phyloP scores from a whole-genome alignment of 148 eudicot species.

The Rhododendron kiyosumense region DNA sequence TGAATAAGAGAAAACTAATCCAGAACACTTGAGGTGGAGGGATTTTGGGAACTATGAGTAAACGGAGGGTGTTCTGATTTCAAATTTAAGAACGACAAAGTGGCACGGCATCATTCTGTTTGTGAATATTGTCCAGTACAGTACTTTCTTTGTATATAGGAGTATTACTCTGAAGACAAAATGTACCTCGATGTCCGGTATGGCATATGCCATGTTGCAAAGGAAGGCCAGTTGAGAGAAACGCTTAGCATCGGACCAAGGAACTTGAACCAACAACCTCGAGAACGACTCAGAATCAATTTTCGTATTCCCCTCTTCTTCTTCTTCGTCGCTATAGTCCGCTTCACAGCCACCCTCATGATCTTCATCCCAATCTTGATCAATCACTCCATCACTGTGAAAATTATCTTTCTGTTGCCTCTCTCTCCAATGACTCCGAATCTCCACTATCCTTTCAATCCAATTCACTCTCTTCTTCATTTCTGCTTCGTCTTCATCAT shows the following conservation, averaged over 20 bases:
- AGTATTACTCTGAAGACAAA: not conserved
- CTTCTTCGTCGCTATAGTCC: conserved; percentile 43
- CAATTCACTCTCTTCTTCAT: conserved; percentile 43
- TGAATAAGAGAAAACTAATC: not conserved
- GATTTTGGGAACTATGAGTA: not conserved
- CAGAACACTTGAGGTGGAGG: not conserved
- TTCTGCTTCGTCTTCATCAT: conserved; percentile 13
- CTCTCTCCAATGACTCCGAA: conserved; percentile 44
- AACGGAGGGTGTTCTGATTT: not conserved
- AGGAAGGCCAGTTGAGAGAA: conserved; percentile 64
- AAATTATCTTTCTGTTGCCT: conserved; percentile 26
- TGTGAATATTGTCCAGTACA: not conserved
- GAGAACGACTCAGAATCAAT: conserved; percentile 44
- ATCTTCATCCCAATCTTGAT: conserved; percentile 26
- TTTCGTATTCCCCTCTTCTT: conserved; percentile 17
- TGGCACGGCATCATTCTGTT: not conserved
- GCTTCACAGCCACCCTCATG: conserved; percentile 49
- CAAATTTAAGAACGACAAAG: not conserved
- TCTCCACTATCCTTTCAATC: conserved; percentile 55
- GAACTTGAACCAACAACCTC: conserved; percentile 36
- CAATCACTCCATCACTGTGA: conserved; percentile 13
- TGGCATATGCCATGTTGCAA: conserved; percentile 71
- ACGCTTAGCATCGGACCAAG: conserved; percentile 60
- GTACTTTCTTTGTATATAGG: not conserved
- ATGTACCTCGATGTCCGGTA: conserved; percentile 57